Conservation (phyloP, 768 basidiomycete species). For the Nidula microcarpa region DNA sequence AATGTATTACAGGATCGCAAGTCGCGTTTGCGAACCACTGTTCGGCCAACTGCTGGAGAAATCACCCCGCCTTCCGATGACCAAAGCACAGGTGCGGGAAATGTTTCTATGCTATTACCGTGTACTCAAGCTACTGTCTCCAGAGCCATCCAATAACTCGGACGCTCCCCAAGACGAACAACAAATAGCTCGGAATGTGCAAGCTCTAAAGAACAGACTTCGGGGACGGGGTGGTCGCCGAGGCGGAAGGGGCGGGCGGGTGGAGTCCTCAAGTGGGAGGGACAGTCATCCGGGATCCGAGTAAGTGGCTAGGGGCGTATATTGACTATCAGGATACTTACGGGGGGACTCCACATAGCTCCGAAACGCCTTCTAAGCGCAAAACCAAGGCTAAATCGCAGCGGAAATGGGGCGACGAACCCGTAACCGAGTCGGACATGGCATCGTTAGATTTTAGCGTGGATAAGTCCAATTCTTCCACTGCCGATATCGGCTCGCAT, state of each 20-base stretch:
- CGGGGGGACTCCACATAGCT: slow-evolving; percentile 33
- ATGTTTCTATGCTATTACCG: neutral
- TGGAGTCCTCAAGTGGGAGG: slow-evolving; percentile 47
- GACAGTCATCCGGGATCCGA: slow-evolving; percentile 69
- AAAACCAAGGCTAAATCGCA: slow-evolving; percentile 68
- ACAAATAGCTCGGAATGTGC: slow-evolving; percentile 89
- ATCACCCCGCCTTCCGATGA: slow-evolving; percentile 61
- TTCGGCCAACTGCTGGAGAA: slow-evolving; percentile 29
- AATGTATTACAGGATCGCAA: slow-evolving; percentile 59
- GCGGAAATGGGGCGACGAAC: slow-evolving; percentile 90
- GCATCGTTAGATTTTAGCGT: slow-evolving; percentile 85
- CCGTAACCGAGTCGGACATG: slow-evolving; percentile 85
- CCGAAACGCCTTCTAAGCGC: slow-evolving; percentile 59
- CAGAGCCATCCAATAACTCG: slow-evolving; percentile 26
- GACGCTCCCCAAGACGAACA: slow-evolving; percentile 72
- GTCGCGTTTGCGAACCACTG: slow-evolving; percentile 49
- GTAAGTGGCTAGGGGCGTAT: slow-evolving; percentile 37
- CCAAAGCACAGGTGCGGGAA: slow-evolving; percentile 46
- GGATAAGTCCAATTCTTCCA: slow-evolving; percentile 43
- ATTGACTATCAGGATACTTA: neutral
- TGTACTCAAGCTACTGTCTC: slow-evolving; percentile 18
- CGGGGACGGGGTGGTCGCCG: slow-evolving; percentile 70
- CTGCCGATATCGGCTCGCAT: slow-evolving; percentile 26
- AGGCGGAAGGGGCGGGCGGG: slow-evolving; percentile 48
- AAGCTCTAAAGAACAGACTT: slow-evolving; percentile 82